Evolutionary conservation across 176 grass and related monocot genomes (phyloP), one percentile per base, ranked within the genome.

Genomic region (Ensete ventricosum): DNA sequence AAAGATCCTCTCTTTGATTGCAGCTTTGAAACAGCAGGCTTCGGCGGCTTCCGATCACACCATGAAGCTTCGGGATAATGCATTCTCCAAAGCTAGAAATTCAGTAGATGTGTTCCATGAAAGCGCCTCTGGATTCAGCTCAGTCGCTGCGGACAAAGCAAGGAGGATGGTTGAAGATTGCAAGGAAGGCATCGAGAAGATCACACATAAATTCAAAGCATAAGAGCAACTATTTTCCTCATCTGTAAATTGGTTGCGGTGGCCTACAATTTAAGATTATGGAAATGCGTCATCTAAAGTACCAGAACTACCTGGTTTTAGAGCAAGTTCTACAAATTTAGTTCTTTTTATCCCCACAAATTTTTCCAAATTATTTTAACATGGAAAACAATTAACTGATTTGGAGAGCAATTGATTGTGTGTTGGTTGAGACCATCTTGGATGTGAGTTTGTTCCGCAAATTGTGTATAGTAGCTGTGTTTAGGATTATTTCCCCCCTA

Each of bases 111-210:
- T 78, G 55, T 62, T 85, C 1, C 76, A 84, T 54, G 81, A 60
- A 17, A 83, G 77, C 49, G 50, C 66, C 13, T 60, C 29, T 2
- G 13, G 27, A 11, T 71, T 92, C 21, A 67, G 89, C n/a, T 88
- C 64, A 0, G 78, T 62, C 1, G 2, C 84, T 6, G 75, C 34
- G 2, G 83, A 84, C 9, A 83, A 62, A 67, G 77, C 83, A 2
- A 85, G 78, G 72, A 76, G 80, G 84, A 73, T 92, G 9, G 74
- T 73, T 16, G 93, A 88, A 64, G 90, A 96, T 74, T 96, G 93
- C 68, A 92, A 88, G 78, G 83, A 87, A 64, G 85, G 89, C 21
- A 23, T 96, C 59, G 87, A 81, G 29, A 97, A 85, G 81, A 77
- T 96, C 76, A 73, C 57, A 12, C 87, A 92, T 21, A 92, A 86